Base-by-base conservation (phyloP, 495 filamentous ascomycete species). In the Podospora appendiculata region DNA sequence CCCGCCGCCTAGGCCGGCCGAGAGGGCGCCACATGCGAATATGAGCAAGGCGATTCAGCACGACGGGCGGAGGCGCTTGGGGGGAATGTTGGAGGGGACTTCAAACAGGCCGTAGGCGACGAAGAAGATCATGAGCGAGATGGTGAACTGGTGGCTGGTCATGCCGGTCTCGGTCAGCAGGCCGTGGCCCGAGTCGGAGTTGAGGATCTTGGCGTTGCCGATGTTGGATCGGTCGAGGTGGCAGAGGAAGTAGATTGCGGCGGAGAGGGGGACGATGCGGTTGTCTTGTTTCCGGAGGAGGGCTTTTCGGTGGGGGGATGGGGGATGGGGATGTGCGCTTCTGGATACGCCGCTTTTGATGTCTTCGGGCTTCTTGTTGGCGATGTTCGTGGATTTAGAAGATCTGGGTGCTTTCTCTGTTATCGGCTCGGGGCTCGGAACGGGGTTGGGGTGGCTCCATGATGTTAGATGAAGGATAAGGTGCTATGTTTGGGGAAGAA, bases 41-140 rank as follows among this genome's bases (percentile, higher is more conserved):
- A 87, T 87, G 32, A 87, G 69, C 47, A 84, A 80, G 0, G 84
- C 79, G 17, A 88, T 75, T 80, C 84, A 88, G 55, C 79, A 64
- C 51, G 79, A 82, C 10, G 85, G 85, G 18, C 71, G 76, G 32
- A 87, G 71, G 55, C 81, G 85, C 66, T 88, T 86, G 41, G 88
- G 66, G 12, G 85, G 65, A 59, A 83, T 81, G 53, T 89, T 89
- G n/a, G 80, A 83, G 0, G 85, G 84, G 1, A 88, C 83, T 60
- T 86, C 83, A 57, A 87, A 86, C 1, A 81, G 51, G 41, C 75
- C 80, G 55, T 89, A 90, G 12, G 78, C 84, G 12, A 89, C 78
- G 0, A 88, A 67, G 59, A 89, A 88, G 12, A 89, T 74, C 79
- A 85, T 88, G 7, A 89, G 66, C 25, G 85, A 82, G 50, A 88